A percentile compares a stretch with the other conserved stretches of the same genome.
Evolutionary conservation across 345 rosid genomes (phyloP).

Genomic region (Sonneratia caseolaris): DNA sequence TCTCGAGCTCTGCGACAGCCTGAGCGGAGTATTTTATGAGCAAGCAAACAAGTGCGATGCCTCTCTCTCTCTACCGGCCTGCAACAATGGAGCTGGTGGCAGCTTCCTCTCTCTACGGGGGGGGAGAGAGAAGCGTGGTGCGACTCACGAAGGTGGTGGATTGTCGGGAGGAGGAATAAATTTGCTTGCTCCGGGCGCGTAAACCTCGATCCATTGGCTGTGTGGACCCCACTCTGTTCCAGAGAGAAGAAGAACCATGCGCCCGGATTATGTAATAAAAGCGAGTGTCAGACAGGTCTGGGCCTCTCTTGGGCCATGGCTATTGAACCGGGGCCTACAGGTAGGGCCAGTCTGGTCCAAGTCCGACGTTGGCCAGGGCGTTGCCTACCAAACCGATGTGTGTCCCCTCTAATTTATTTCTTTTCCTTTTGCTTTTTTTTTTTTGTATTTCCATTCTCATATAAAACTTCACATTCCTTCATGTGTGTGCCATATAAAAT

Average conservation of each 20-base stretch:
- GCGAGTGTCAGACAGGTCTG: not conserved
- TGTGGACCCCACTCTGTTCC: not conserved
- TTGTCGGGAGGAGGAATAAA: no score
- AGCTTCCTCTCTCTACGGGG: not conserved
- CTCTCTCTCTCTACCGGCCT: not conserved
- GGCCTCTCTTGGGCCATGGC: not conserved
- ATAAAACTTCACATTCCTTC: no score
- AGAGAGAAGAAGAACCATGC: not conserved
- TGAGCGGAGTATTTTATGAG: conserved; percentile 26
- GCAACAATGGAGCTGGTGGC: not conserved
- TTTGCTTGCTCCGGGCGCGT: no score
- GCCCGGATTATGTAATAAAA: not conserved
- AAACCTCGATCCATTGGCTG: not conserved
- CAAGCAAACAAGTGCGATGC: not conserved
- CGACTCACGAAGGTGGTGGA: no score
- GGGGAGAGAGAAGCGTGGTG: no score
- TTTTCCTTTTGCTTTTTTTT: no score
- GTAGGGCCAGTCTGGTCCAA: not conserved
- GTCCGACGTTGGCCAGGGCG: not conserved
- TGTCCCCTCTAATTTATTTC: no score
- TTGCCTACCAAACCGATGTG: not conserved
- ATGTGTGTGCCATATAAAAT: no score
- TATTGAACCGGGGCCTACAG: not conserved
- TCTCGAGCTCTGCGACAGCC: not conserved
- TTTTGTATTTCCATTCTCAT: no score